These are phyloP conservation scores for Russula olivacea DNA, from an alignment of 768 basidiomycete genomes.

Conservation along the genomic window DNA sequence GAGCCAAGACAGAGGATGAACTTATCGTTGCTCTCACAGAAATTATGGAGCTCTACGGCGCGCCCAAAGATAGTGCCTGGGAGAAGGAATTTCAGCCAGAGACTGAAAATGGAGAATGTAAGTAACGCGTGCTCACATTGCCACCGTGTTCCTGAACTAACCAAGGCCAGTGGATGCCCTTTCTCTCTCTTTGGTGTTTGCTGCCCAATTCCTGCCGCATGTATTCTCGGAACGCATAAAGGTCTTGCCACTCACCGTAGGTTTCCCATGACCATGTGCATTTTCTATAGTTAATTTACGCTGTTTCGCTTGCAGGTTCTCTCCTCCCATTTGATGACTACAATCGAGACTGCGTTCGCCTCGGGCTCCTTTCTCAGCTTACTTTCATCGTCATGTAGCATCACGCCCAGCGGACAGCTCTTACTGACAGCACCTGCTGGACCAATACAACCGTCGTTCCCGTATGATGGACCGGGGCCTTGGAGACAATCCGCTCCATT, in stretches of 20 bases:
- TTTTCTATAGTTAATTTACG: slow-evolving; percentile 6
- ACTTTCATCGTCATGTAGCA: slow-evolving; percentile 35
- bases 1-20: slow-evolving; percentile 54
- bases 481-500: slow-evolving; percentile 19
- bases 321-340: slow-evolving; percentile 35
- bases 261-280: slow-evolving; percentile 28
- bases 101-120: slow-evolving; percentile 39
- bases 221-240: slow-evolving; percentile 50
- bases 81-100: slow-evolving; percentile 62
- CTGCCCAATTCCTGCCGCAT: slow-evolving; percentile 54
- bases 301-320: slow-evolving; percentile 31
- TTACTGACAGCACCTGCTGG: slow-evolving; percentile 1
- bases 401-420: slow-evolving; percentile 19
- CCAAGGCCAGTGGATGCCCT: slow-evolving; percentile 26
- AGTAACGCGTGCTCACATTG: neutral
- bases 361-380: slow-evolving; percentile 50
- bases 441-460: slow-evolving; percentile 13
- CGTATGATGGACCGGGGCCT: slow-evolving; percentile 10
- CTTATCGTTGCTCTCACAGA: slow-evolving; percentile 66
- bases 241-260: slow-evolving; percentile 51
- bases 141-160: neutral
- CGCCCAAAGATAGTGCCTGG: slow-evolving; percentile 42
- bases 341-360: slow-evolving; percentile 50
- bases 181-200: slow-evolving; percentile 38
- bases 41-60: slow-evolving; percentile 54